Evolutionary conservation across 2,329 filamentous ascomycete species (phyloP).

Genomic region (Paecilomyces variotii): DNA sequence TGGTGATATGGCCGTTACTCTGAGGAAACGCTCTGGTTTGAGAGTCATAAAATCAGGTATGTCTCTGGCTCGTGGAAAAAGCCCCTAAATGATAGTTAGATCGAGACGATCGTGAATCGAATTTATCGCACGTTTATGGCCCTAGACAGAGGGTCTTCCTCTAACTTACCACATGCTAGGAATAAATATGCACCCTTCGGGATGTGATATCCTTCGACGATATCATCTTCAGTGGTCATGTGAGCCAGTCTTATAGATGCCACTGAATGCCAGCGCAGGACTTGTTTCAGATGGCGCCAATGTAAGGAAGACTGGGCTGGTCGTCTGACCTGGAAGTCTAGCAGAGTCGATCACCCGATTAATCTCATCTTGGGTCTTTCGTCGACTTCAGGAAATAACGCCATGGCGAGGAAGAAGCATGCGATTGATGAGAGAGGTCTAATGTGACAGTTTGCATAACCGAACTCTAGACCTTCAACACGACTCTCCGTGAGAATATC

Average conservation of each 20-base stretch:
- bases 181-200: constrained; percentile 23
- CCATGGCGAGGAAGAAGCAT: constrained; percentile 41
- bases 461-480: neutral
- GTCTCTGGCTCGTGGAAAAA: constrained; percentile 28
- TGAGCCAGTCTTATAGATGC: constrained; percentile 14
- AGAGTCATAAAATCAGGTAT: constrained; percentile 26
- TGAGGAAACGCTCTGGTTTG: constrained; percentile 30
- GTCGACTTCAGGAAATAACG: constrained; percentile 40
- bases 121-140: too few species aligned
- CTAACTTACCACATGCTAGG: constrained; percentile 20
- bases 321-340: constrained; percentile 27
- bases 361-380: constrained; percentile 33
- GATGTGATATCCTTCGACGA: constrained; percentile 10
- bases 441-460: neutral
- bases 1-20: constrained; percentile 9
- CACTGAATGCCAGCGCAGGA: constrained; percentile 17
- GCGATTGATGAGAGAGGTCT: constrained; percentile 31
- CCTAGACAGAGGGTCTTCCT: neutral
- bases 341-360: constrained; percentile 22
- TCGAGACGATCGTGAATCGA: neutral
- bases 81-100: constrained; percentile 14
- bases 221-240: constrained; percentile 8
- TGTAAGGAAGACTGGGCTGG: constrained; percentile 18
- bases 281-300: constrained; percentile 22
- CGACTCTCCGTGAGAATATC: neutral